These are phyloP conservation scores for Pythium coloratum DNA, from an alignment of 352 stramenopile species.

Conservation along the genomic window DNA sequence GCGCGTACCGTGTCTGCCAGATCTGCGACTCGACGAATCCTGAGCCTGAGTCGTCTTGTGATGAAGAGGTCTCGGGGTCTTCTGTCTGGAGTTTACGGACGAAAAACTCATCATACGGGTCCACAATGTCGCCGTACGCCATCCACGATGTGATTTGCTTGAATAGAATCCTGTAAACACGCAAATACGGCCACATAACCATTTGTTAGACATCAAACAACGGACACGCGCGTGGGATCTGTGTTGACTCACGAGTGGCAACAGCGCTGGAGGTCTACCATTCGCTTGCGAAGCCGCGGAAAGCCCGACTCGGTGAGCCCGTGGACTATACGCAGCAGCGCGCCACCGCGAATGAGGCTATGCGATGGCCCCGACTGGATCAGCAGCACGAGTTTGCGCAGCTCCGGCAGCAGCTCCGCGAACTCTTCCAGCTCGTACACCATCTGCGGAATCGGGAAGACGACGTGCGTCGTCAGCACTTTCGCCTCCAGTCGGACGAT, in stretches of 20 bases:
- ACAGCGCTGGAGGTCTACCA: constrained; percentile 51
- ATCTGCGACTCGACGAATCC: constrained; percentile 14
- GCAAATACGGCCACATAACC: not conserved
- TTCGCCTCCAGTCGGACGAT: constrained; percentile 61
- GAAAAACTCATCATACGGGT: constrained; percentile 80
- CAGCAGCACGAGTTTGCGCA: constrained; percentile 50
- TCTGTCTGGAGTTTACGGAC: constrained; percentile 32
- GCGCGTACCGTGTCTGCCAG: constrained; percentile 53
- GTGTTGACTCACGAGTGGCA: constrained; percentile 46
- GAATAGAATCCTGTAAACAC: constrained; percentile 51
- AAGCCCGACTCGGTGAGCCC: constrained; percentile 51
- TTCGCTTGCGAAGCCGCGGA: constrained; percentile 49
- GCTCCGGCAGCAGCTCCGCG: constrained; percentile 55
- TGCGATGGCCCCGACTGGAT: constrained; percentile 20
- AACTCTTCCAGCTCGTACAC: constrained; percentile 71
- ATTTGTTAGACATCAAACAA: too few relatives aligned
- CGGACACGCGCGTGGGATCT: not conserved
- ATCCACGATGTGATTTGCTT: constrained; percentile 87
- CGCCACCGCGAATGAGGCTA: constrained; percentile 35
- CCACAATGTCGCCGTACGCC: constrained; percentile 64
- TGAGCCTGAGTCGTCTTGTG: constrained; percentile 11
- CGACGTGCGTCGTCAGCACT: constrained; percentile 35
- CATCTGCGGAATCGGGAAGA: constrained; percentile 66
- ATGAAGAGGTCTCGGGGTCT: not conserved
- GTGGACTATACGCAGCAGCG: constrained; percentile 48